A percentile compares a stretch with the other conserved stretches of the same genome.
Conservation (phyloP, 306 rosid species). For the Vicia villosa region DNA sequence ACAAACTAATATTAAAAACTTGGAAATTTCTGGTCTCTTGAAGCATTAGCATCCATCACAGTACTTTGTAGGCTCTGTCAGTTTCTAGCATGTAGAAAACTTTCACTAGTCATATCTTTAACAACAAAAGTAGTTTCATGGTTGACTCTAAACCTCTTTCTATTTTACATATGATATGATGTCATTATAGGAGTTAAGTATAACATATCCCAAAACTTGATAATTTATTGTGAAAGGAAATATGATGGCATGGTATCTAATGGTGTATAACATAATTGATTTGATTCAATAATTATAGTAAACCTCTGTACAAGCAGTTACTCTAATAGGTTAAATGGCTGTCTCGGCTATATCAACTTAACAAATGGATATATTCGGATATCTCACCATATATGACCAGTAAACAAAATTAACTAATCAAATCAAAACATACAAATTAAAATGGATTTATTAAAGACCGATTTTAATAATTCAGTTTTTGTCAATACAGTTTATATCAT, state of each 20-base stretch:
- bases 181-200: neutral
- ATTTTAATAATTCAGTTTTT: neutral
- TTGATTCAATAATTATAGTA: too few relatives aligned
- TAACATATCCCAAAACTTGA: neutral
- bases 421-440: too few relatives aligned
- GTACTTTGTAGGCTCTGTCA: neutral
- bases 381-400: too few relatives aligned
- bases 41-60: neutral
- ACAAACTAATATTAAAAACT: too few relatives aligned
- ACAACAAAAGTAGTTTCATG: neutral
- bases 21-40: neutral
- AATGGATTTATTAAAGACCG: neutral
- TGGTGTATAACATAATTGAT: neutral
- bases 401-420: neutral
- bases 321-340: too few relatives aligned
- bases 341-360: too few relatives aligned
- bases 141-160: conserved; percentile 10
- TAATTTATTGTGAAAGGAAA: neutral
- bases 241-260: conserved; percentile 24
- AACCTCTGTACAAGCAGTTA: too few relatives aligned
- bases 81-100: neutral
- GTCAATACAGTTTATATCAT: neutral
- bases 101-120: neutral
- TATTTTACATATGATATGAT: neutral
- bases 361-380: too few relatives aligned